phyloP scores from a whole-genome alignment of 2,329 filamentous ascomycete species.

The Macroventuria anomochaeta region DNA sequence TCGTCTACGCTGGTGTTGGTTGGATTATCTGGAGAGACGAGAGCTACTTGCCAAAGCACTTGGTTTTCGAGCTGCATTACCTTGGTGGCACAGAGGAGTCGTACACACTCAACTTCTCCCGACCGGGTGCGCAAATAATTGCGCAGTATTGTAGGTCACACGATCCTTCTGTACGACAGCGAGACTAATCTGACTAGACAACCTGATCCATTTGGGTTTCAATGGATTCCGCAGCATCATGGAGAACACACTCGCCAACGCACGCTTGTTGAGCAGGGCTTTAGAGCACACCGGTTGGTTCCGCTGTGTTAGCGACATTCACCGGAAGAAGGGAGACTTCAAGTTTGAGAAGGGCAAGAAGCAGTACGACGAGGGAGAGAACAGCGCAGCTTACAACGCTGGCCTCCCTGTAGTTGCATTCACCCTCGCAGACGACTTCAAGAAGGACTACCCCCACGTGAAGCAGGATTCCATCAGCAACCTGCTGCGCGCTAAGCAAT shows the following conservation, averaged over 20 bases:
- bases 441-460: constrained; percentile 65
- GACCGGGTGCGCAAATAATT: constrained; percentile 72
- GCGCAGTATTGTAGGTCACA: constrained; percentile 69
- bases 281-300: constrained; percentile 73
- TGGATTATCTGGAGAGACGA: constrained; percentile 67
- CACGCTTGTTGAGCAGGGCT: constrained; percentile 66
- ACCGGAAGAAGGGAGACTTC: constrained; percentile 61
- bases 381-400: constrained; percentile 64
- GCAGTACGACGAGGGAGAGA: constrained; percentile 57
- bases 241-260: constrained; percentile 71
- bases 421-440: constrained; percentile 64
- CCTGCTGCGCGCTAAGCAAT: constrained; percentile 69
- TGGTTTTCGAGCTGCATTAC: constrained; percentile 75
- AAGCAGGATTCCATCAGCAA: constrained; percentile 70
- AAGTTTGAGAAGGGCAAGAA: constrained; percentile 52
- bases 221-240: constrained; percentile 66
- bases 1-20: constrained; percentile 71
- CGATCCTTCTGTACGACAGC: not conserved
- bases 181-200: constrained; percentile 51
- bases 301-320: constrained; percentile 65
- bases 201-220: constrained; percentile 73
- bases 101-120: constrained; percentile 75
- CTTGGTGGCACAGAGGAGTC: constrained; percentile 74
- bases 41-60: constrained; percentile 67
- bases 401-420: constrained; percentile 74